These are phyloP conservation scores for Viola pubescens DNA, from an alignment of 441 rosid genomes.

Conservation along the genomic window DNA sequence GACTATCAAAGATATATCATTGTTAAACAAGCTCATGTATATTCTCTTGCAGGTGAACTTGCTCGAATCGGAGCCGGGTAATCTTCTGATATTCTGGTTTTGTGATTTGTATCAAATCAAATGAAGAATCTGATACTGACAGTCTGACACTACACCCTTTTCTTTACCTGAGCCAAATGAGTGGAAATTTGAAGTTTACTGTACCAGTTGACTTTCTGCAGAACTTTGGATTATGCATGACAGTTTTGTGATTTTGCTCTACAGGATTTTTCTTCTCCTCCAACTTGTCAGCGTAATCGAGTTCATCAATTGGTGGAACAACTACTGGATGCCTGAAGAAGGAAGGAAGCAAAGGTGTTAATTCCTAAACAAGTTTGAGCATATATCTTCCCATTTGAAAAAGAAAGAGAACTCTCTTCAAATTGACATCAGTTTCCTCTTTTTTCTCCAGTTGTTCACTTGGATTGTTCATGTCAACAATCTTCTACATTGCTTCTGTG, in stretches of 20 bases:
- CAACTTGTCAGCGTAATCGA: constrained; percentile 80
- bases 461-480: constrained; percentile 52
- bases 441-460: constrained; percentile 46
- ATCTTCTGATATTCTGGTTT: constrained; percentile 15
- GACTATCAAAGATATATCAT: background rate
- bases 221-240: background rate
- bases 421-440: background rate
- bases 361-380: background rate
- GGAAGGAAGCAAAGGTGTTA: constrained; percentile 48
- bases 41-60: constrained; percentile 58
- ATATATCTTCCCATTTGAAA: background rate
- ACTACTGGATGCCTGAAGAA: constrained; percentile 65
- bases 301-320: constrained; percentile 87
- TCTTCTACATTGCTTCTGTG: constrained; percentile 47
- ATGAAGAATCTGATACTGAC: background rate
- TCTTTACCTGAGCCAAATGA: too few species aligned
- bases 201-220: background rate
- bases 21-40: background rate
- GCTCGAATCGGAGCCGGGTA: constrained; percentile 93
- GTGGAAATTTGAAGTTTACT: too few species aligned
- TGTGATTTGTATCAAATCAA: background rate
- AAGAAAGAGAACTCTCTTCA: background rate
- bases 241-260: constrained; percentile 5
- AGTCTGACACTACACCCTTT: background rate
- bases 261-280: constrained; percentile 70